A percentile compares a stretch with the other conserved stretches of the same genome.
Evolutionary conservation across 768 basidiomycete genomes (phyloP).

Genomic region (Russula brevipes): DNA sequence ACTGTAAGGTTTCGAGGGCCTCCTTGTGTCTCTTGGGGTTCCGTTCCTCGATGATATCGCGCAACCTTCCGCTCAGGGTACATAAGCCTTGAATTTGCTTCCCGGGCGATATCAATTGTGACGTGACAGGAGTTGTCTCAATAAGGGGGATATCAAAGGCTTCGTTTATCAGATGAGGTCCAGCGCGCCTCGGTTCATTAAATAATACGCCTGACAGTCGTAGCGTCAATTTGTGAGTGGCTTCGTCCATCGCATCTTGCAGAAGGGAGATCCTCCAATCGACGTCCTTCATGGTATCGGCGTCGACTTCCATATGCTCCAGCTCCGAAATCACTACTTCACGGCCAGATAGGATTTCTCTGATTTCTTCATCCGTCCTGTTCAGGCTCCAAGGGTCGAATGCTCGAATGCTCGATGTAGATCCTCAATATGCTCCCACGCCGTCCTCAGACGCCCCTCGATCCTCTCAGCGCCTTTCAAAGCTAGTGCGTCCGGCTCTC

Average conservation of each 20-base stretch:
- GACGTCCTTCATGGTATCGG: background rate
- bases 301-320: background rate
- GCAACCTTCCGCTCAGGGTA: too few relatives aligned
- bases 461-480: conserved; percentile 2
- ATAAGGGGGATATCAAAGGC: background rate
- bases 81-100: too few relatives aligned
- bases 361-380: background rate
- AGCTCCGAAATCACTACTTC: background rate
- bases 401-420: too few relatives aligned
- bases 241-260: background rate
- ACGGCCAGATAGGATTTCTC: background rate
- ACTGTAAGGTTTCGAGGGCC: background rate
- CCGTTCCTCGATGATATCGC: too few relatives aligned
- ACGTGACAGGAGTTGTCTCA: too few relatives aligned
- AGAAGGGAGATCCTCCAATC: background rate
- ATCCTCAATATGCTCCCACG: background rate
- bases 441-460: conserved; percentile 8
- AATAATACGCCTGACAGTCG: conserved; percentile 15
- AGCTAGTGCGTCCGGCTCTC: background rate
- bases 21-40: background rate
- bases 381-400: background rate
- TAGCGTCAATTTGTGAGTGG: conserved; percentile 2
- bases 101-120: too few relatives aligned
- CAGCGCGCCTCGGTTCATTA: background rate
- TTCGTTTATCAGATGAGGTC: background rate